phyloP scores from a whole-genome alignment of 106 monocot genomes.

The Allium cepa region DNA sequence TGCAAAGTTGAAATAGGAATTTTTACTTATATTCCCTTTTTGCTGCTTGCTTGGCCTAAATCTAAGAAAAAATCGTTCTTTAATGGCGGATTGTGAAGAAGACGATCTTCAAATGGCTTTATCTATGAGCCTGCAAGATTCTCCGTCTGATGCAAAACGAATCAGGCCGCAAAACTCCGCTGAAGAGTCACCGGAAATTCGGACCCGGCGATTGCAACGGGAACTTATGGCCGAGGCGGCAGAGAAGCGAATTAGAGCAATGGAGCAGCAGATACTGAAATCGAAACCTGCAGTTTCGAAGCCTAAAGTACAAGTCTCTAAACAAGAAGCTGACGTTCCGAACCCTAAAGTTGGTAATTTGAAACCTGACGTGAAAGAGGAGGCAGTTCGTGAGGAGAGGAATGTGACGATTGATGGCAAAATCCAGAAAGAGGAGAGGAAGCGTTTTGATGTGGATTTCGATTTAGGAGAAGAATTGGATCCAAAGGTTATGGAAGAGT shows the following conservation, averaged over 20 bases:
- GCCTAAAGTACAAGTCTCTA: conserved; percentile 2
- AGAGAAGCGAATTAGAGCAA: conserved; percentile 75
- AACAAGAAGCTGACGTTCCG: neutral
- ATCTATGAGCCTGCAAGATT: conserved; percentile 83
- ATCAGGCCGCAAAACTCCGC: conserved; percentile 54
- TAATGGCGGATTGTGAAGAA: conserved; percentile 74
- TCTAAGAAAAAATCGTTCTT: neutral
- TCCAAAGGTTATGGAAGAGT: conserved; percentile 26
- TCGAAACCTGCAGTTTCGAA: conserved; percentile 5
- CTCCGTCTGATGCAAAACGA: conserved; percentile 85
- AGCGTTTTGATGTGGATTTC: neutral
- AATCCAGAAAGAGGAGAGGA: conserved; percentile 9
- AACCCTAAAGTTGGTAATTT: conserved; percentile 7
- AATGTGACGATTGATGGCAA: neutral
- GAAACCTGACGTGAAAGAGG: neutral
- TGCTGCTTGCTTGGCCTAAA: too few relatives aligned
- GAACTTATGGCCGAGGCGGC: conserved; percentile 92
- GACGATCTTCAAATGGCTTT: conserved; percentile 98
- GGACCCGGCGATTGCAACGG: conserved; percentile 56
- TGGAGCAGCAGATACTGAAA: neutral
- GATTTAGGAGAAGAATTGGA: conserved; percentile 40
- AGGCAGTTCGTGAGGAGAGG: conserved; percentile 1
- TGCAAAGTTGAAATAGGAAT: too few relatives aligned
- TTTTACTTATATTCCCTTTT: too few relatives aligned
- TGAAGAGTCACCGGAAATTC: conserved; percentile 66